Conservation (phyloP, 2,329 filamentous ascomycete genomes). For the Fusarium redolens region DNA sequence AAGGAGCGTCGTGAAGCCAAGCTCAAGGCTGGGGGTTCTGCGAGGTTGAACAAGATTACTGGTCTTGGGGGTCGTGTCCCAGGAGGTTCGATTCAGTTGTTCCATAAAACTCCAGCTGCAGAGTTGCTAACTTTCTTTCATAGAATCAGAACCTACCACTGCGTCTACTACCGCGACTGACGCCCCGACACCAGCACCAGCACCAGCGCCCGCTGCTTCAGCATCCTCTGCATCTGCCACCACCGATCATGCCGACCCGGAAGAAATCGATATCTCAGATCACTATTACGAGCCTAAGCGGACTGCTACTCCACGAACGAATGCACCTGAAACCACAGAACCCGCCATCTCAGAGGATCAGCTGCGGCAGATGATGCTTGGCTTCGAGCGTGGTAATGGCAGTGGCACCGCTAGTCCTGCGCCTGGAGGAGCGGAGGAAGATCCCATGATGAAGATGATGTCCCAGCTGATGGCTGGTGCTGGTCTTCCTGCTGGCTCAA, state of each 20-base stretch:
- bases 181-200: constrained; percentile 46
- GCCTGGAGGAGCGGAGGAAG: constrained; percentile 42
- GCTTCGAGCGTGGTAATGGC: constrained; percentile 55
- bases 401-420: constrained; percentile 42
- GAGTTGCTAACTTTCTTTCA: background rate
- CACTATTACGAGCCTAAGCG: constrained; percentile 72
- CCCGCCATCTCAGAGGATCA: constrained; percentile 64
- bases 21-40: constrained; percentile 76
- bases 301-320: constrained; percentile 45
- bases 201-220: constrained; percentile 48
- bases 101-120: background rate
- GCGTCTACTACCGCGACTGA: constrained; percentile 43
- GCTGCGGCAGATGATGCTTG: constrained; percentile 73
- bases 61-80: constrained; percentile 65
- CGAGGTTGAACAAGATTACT: constrained; percentile 80
- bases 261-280: constrained; percentile 82
- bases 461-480: constrained; percentile 73
- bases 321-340: constrained; percentile 46
- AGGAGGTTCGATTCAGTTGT: constrained; percentile 43
- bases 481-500: constrained; percentile 45
- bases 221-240: constrained; percentile 46
- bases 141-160: constrained; percentile 21
- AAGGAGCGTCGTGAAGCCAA: constrained; percentile 85
- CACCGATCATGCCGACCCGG: constrained; percentile 69
- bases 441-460: constrained; percentile 72